Evolutionary conservation across 2,329 filamentous ascomycete genomes (phyloP).

Genomic region (Cercospora janseana): DNA sequence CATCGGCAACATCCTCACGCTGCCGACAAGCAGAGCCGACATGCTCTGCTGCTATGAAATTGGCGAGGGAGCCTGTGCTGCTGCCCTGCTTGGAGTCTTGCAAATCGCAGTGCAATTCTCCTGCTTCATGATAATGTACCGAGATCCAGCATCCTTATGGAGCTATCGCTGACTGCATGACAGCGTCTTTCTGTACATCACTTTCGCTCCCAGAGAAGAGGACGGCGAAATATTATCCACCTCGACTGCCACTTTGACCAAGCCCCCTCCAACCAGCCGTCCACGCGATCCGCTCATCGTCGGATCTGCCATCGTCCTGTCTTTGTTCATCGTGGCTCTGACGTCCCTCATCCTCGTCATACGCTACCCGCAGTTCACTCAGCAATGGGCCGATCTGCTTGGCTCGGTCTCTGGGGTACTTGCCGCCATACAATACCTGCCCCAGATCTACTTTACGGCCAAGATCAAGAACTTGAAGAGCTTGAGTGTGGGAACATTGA

Average conservation of each 20-base stretch:
- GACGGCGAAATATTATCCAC: conserved; percentile 33
- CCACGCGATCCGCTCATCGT: conserved; percentile 72
- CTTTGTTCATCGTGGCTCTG: conserved; percentile 70
- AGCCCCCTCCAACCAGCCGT: conserved; percentile 60
- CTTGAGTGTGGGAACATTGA: conserved; percentile 96
- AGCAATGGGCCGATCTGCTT: conserved; percentile 79
- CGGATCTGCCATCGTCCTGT: conserved; percentile 68
- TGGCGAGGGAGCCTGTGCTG: conserved; percentile 76
- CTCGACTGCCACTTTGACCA: conserved; percentile 46
- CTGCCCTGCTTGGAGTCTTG: conserved; percentile 80
- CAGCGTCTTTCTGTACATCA: conserved; percentile 87
- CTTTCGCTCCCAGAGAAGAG: conserved; percentile 69
- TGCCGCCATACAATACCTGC: conserved; percentile 86
- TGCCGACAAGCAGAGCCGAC: conserved; percentile 78
- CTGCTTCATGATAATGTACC: conserved; percentile 91
- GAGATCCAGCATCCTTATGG: conserved; percentile 36
- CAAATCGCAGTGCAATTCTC: conserved; percentile 91
- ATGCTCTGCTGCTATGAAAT: conserved; percentile 83
- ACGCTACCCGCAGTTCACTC: conserved; percentile 62
- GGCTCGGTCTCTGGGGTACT: conserved; percentile 76
- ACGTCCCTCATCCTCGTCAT: conserved; percentile 64
- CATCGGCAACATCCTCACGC: conserved; percentile 86
- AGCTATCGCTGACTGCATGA: not conserved
- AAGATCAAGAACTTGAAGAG: conserved; percentile 81
- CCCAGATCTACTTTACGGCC: conserved; percentile 92